phyloP scores from a whole-genome alignment of 202 grass and related monocot genomes.

The Panicum virgatum region DNA sequence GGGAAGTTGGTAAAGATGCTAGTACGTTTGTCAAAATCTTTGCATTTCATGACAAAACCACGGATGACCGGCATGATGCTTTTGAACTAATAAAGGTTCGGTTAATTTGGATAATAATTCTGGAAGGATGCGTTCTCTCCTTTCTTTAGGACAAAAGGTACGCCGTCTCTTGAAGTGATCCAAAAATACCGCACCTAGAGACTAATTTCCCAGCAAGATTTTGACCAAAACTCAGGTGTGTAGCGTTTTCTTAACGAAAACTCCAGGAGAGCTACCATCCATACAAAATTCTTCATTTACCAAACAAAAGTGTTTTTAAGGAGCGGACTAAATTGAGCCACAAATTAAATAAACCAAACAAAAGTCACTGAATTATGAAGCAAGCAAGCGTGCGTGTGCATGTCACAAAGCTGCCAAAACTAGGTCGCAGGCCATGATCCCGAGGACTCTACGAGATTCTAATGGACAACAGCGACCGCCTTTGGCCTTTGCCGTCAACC shows the following conservation, averaged over 20 bases:
- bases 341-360: background rate
- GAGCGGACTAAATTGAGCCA: background rate
- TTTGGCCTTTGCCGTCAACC: constrained; percentile 29
- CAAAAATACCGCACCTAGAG: background rate
- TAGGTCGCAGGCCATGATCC: background rate
- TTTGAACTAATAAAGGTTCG: background rate
- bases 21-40: background rate
- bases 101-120: background rate
- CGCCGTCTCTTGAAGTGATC: background rate
- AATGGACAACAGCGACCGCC: constrained; percentile 5
- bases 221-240: background rate
- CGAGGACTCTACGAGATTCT: constrained; percentile 16
- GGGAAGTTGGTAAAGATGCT: background rate
- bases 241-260: background rate
- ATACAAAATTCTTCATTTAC: background rate
- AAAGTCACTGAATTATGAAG: background rate
- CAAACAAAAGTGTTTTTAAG: background rate
- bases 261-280: background rate
- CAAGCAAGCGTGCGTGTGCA: constrained; percentile 3
- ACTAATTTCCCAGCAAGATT: background rate
- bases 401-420: constrained; percentile 3
- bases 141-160: background rate
- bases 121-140: background rate
- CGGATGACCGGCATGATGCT: background rate
- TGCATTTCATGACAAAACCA: background rate